Evolutionary conservation across 495 filamentous ascomycete genomes (phyloP).

Genomic region (Lindgomyces ingoldianus): DNA sequence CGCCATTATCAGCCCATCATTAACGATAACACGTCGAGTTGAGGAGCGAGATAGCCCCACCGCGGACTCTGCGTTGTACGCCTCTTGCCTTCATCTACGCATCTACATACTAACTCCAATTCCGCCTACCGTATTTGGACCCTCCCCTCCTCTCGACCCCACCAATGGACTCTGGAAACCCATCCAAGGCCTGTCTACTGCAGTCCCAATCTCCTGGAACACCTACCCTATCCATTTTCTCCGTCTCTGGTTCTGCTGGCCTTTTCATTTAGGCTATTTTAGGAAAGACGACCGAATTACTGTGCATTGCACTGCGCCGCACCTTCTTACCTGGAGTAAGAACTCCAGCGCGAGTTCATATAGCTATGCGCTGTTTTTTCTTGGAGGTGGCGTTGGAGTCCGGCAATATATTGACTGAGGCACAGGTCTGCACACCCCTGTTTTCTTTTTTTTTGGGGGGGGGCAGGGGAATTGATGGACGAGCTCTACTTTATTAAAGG

Average conservation of each 20-base stretch:
- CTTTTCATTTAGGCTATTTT: too few species aligned
- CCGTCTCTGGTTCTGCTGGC: too few species aligned
- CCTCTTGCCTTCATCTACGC: too few species aligned
- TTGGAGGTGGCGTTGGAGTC: not conserved
- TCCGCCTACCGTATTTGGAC: not conserved
- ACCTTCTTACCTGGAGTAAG: too few species aligned
- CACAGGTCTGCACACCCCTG: not conserved
- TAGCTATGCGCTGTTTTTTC: too few species aligned
- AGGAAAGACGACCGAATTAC: too few species aligned
- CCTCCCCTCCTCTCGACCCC: not conserved
- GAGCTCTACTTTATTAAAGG: not conserved
- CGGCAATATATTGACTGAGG: not conserved
- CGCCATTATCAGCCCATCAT: too few species aligned
- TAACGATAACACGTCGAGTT: not conserved
- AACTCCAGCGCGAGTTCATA: too few species aligned
- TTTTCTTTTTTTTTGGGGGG: not conserved
- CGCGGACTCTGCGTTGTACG: not conserved
- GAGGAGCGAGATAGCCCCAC: not conserved
- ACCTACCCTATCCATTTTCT: not conserved
- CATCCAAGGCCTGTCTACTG: not conserved
- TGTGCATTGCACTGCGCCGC: too few species aligned
- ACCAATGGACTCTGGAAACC: not conserved
- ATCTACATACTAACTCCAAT: too few species aligned
- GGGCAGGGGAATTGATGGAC: not conserved
- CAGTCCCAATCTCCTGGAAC: not conserved